Evolutionary conservation across 1,284 basidiomycete species (phyloP).

Genomic region (Tilletiopsis washingtonensis): DNA sequence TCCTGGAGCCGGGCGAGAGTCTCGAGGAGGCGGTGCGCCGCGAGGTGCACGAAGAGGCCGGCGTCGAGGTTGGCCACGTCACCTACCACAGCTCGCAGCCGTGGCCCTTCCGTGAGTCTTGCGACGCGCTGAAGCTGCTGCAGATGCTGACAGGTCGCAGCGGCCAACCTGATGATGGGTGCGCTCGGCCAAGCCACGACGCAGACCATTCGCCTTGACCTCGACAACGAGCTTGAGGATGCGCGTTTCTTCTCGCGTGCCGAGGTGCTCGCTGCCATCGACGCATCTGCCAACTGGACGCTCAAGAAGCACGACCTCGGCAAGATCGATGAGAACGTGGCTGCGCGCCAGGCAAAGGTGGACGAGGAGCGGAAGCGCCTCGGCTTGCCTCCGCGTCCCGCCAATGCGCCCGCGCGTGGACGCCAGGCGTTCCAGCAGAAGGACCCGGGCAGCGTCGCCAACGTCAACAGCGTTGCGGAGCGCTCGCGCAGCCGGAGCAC

Average conservation of each 20-base stretch:
- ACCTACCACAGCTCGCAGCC: conserved; percentile 75
- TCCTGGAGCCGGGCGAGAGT: conserved; percentile 50
- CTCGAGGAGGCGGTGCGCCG: conserved; percentile 89
- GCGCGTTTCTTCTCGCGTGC: conserved; percentile 77
- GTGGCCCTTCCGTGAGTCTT: conserved; percentile 9
- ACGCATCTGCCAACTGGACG: conserved; percentile 50
- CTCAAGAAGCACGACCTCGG: conserved; percentile 59
- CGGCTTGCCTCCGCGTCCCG: no score
- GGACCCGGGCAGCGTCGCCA: conserved; percentile 13
- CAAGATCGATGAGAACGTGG: conserved; percentile 52
- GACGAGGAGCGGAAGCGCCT: conserved; percentile 47
- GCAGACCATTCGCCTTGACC: conserved; percentile 69
- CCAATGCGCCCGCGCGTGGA: no score
- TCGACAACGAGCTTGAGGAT: conserved; percentile 94
- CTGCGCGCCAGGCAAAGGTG: conserved; percentile 31
- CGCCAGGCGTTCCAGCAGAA: conserved; percentile 7
- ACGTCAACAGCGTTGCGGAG: conserved; percentile 5
- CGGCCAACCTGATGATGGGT: conserved; percentile 83
- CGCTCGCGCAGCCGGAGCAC: background rate
- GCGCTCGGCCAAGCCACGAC: conserved; percentile 40
- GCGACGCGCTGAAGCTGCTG: conserved; percentile 23
- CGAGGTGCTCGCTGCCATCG: conserved; percentile 62
- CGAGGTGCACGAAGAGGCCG: conserved; percentile 92
- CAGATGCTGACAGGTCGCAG: background rate
- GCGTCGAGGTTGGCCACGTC: conserved; percentile 73